These are phyloP conservation scores for Phoma sp. DNA, from an alignment of 2,329 filamentous ascomycete species.

Conservation along the genomic window DNA sequence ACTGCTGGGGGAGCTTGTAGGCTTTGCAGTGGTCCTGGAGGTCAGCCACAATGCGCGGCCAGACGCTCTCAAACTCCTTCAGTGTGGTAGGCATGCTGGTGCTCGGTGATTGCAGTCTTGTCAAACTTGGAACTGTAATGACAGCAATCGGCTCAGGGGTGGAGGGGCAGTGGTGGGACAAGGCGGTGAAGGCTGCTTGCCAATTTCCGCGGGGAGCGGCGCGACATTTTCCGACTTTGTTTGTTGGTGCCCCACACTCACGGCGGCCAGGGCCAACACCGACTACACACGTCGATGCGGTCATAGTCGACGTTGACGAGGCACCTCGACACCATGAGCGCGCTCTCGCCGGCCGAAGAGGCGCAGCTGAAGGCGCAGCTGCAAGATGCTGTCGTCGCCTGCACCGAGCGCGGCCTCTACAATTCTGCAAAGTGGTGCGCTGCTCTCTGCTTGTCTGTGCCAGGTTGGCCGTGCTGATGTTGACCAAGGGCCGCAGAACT, in stretches of 20 bases:
- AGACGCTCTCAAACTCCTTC: slow-evolving; percentile 88
- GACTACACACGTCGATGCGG: slow-evolving; percentile 15
- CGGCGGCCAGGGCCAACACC: slow-evolving; percentile 27
- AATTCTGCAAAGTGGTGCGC: slow-evolving; percentile 93
- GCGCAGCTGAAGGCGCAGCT: slow-evolving; percentile 74
- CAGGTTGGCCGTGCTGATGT: slow-evolving; percentile 30
- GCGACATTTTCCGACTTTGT: slow-evolving; percentile 28
- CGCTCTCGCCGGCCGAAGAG: slow-evolving; percentile 52
- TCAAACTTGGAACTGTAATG: slow-evolving; percentile 2
- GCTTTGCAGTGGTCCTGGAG: slow-evolving; percentile 78
- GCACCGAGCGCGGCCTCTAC: slow-evolving; percentile 93
- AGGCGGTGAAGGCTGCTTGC: slow-evolving; percentile 30
- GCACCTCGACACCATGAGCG: slow-evolving; percentile 28
- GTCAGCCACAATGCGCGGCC: slow-evolving; percentile 83
- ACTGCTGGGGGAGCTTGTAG: slow-evolving; percentile 83
- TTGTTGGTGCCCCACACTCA: slow-evolving; percentile 29
- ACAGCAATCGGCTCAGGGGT: slow-evolving; percentile 18
- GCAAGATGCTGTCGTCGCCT: slow-evolving; percentile 86
- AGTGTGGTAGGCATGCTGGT: slow-evolving; percentile 73
- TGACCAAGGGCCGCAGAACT: slow-evolving; percentile 86
- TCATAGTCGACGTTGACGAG: slow-evolving; percentile 15
- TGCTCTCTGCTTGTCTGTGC: background rate
- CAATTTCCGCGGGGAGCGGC: slow-evolving; percentile 25
- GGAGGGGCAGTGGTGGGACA: slow-evolving; percentile 17
- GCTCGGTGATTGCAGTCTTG: background rate